Evolutionary conservation across 2,329 filamentous ascomycete species (phyloP).

Genomic region (Fonsecaea multimorphosa): DNA sequence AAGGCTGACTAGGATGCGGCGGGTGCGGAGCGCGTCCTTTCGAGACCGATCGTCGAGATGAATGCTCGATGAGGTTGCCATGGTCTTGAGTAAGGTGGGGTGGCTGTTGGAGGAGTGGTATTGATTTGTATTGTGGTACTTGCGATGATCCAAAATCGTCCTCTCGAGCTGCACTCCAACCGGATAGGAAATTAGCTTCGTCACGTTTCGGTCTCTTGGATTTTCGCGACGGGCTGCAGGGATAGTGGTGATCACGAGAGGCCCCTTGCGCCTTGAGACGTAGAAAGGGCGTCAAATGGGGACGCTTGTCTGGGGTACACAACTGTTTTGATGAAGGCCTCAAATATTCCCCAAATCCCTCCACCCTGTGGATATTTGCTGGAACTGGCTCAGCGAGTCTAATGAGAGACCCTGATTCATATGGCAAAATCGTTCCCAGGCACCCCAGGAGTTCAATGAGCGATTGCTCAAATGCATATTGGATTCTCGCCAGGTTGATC

Average conservation of each 20-base stretch:
- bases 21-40: background rate
- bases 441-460: background rate
- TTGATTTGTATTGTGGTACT: background rate
- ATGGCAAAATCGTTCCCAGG: background rate
- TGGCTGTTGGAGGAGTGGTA: background rate
- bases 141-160: background rate
- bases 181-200: background rate
- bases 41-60: background rate
- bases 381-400: background rate
- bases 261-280: background rate
- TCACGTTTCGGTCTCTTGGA: background rate
- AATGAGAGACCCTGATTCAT: background rate
- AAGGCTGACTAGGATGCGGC: slow-evolving; percentile 3
- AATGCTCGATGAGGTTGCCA: background rate
- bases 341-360: background rate
- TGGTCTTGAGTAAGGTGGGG: background rate
- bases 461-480: background rate
- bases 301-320: background rate
- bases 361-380: background rate
- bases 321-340: background rate
- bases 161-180: background rate
- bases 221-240: background rate
- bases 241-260: background rate
- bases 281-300: background rate
- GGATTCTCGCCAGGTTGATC: background rate